These are phyloP conservation scores for Phytophthora fragariaefolia DNA, from an alignment of 352 stramenopile species.

Conservation along the genomic window DNA sequence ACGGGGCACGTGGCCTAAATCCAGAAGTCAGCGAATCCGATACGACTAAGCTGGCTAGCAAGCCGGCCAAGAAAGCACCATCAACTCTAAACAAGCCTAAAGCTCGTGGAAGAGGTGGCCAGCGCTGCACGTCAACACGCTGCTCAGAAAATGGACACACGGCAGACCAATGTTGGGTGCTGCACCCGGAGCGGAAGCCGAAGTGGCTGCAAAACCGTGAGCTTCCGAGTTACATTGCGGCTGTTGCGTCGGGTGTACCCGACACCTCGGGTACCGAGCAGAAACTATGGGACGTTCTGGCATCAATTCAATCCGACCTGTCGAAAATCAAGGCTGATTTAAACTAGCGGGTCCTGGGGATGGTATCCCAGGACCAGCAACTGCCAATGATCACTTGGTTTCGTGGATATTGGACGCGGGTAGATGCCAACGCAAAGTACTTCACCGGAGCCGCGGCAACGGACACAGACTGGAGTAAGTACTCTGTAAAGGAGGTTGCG, in stretches of 20 bases:
- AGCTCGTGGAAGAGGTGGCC: neutral
- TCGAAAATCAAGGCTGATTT: slow-evolving; percentile 10
- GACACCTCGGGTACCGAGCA: neutral
- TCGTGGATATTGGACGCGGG: no score
- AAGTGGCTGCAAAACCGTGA: slow-evolving; percentile 6
- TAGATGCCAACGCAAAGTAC: no score
- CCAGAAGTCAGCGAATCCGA: slow-evolving; percentile 1
- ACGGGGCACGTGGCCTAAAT: neutral
- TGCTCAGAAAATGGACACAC: slow-evolving; percentile 10
- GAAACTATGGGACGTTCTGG: neutral
- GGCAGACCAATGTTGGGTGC: slow-evolving; percentile 7
- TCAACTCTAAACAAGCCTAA: neutral
- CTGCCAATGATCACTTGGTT: slow-evolving; percentile 5
- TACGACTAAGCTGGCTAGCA: neutral
- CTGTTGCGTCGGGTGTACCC: neutral
- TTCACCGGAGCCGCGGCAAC: no score
- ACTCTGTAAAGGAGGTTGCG: no score
- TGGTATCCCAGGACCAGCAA: slow-evolving; percentile 8
- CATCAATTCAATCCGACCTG: neutral
- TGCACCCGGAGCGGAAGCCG: slow-evolving; percentile 1
- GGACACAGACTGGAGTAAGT: no score
- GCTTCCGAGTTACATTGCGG: neutral
- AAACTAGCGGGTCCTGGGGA: slow-evolving; percentile 15
- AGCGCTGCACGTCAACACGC: slow-evolving; percentile 1
- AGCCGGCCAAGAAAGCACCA: neutral